A percentile compares a stretch with the other conserved stretches of the same genome.
Conservation (phyloP, 129 eudicot genomes). For the Escallonia herrerae region DNA sequence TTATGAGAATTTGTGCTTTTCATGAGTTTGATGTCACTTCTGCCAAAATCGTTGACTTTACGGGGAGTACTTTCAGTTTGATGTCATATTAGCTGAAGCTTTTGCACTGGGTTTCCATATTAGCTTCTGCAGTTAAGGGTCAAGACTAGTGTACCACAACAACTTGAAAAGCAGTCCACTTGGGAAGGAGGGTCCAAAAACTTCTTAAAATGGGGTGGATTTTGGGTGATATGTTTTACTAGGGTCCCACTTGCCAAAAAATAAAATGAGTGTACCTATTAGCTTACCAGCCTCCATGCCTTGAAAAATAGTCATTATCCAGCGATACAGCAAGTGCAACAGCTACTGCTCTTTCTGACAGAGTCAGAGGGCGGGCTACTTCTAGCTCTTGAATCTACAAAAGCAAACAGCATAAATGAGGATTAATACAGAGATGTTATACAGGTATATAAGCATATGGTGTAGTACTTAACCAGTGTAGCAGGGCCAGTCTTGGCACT, state of each 20-base stretch:
- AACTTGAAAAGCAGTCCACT: too few relatives aligned
- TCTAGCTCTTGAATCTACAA: conserved; percentile 68
- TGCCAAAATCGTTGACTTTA: too few relatives aligned
- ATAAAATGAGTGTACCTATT: background rate
- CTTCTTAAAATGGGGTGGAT: too few relatives aligned
- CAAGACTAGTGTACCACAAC: background rate
- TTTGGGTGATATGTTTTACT: too few relatives aligned
- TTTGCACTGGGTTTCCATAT: background rate
- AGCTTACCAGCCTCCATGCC: conserved; percentile 91
- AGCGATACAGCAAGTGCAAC: conserved; percentile 92
- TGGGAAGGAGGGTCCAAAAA: too few relatives aligned
- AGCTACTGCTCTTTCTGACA: conserved; percentile 86
- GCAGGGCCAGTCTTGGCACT: conserved; percentile 26
- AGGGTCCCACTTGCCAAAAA: background rate
- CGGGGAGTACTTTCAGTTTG: too few relatives aligned
- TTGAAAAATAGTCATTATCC: conserved; percentile 91
- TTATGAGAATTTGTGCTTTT: too few relatives aligned
- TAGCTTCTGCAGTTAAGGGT: background rate
- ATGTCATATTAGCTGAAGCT: too few relatives aligned
- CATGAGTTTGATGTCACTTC: too few relatives aligned
- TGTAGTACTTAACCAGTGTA: conserved; percentile 41
- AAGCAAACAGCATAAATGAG: background rate
- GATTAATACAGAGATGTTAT: background rate
- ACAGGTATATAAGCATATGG: background rate
- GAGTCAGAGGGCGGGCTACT: conserved; percentile 65